Evolutionary conservation across 2,329 filamentous ascomycete species (phyloP), one percentile per base, ranked within the genome.

Genomic region (Allantophomopsis cytisporea): DNA sequence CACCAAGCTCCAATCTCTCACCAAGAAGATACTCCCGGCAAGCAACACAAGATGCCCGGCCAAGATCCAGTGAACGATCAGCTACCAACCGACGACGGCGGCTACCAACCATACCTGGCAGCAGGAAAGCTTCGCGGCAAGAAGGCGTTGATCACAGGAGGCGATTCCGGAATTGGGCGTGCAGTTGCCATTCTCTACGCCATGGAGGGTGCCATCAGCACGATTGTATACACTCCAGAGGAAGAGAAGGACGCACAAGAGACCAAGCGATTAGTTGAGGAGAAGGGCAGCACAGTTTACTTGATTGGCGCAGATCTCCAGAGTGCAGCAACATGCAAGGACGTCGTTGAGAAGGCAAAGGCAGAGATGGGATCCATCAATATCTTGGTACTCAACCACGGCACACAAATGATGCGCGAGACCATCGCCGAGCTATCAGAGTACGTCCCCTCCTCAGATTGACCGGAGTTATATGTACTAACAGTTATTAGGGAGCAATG

Each of bases 121-220:
- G 80, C 83, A 1, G 77, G 76, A 37, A 93, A 91, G 61, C 72
- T 91, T 6, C 60, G 73, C 50, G 83, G 76, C 45, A 83, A 80
- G 59, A 82, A 75, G 43, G 83, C 83, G 7, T 60, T 91, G 42
- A 89, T 91, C 51, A 89, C 84, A 0, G 83, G 83, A 13, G 84
- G 84, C 3, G 83, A 89, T 58, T 80, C 73, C 6, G 83, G 84
- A 2, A 89, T 91, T 46, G 83, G 84, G 6, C 75, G 82, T 31
- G 77, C 84, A 1, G 73, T 79, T 1, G 82, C 84, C 1, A 69
- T 89, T 13, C 66, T 91, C 0, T 91, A 80, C 50, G 83, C 83
- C 31, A 80, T 85, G 69, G 85, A 91, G 58, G 85, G 83, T 5
- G 83, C 82, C 12, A 75, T 83, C 45, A 74, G 71, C 38, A 66